Percentiles rank a stretch among this genome's conserved stretches.
phyloP scores from a whole-genome alignment of 179 eudicot genomes.

The Corrigiola litoralis region DNA sequence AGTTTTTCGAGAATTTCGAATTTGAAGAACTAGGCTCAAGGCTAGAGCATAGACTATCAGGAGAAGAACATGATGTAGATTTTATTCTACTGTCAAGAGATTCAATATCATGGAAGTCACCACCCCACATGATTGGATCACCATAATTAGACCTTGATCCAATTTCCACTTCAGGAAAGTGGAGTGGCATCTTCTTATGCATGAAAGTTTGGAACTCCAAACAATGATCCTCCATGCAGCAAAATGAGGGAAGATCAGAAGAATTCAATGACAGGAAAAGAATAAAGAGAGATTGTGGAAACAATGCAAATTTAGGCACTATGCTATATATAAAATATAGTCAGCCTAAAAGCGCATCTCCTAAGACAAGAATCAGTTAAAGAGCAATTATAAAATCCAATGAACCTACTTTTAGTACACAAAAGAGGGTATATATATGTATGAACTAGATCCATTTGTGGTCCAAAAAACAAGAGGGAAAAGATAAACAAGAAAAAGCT shows the following conservation, averaged over 20 bases:
- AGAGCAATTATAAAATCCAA: conserved; percentile 14
- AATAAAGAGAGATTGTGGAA: conserved; percentile 9
- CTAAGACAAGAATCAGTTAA: conserved; percentile 29
- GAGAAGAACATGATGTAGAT: conserved; percentile 13
- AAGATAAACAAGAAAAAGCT: neutral
- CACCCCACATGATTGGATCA: conserved; percentile 16
- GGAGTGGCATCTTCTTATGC: conserved; percentile 30
- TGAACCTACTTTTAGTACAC: conserved; percentile 19
- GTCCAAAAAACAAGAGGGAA: neutral
- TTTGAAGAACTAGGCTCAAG: conserved; percentile 20
- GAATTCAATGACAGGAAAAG: conserved; percentile 11
- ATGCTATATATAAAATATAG: conserved; percentile 15
- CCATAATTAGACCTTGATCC: conserved; percentile 23
- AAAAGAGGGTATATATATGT: neutral
- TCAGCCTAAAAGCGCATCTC: conserved; percentile 27
- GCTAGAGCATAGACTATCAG: conserved; percentile 17
- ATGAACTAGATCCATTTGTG: conserved; percentile 10
- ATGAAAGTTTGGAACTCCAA: conserved; percentile 30
- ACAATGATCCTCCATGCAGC: conserved; percentile 42
- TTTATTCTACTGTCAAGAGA: conserved; percentile 1
- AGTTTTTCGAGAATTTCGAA: neutral
- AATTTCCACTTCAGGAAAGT: conserved; percentile 13
- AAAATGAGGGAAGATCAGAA: neutral
- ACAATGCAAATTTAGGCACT: conserved; percentile 20
- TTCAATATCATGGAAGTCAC: neutral